phyloP scores from a whole-genome alignment of 2,329 filamentous ascomycete genomes.

The Pseudofabraea citricarpa region DNA sequence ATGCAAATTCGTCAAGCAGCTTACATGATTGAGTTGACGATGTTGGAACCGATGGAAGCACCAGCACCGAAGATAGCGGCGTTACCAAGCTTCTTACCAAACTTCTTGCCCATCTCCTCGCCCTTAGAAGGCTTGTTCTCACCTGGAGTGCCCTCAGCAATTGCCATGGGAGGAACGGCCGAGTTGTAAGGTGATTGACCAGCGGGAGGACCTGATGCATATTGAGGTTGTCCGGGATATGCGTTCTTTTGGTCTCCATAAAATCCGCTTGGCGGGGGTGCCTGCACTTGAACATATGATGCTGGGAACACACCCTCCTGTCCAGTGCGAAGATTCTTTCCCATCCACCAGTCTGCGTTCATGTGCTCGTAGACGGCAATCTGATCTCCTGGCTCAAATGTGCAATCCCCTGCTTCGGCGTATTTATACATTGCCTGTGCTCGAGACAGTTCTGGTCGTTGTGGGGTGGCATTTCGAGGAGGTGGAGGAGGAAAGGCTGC shows the following conservation, averaged over 20 bases:
- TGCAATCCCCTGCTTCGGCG: conserved; percentile 69
- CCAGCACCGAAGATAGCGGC: conserved; percentile 87
- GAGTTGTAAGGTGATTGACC: conserved; percentile 57
- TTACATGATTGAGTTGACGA: conserved; percentile 88
- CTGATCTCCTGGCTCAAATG: conserved; percentile 74
- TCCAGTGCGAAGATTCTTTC: conserved; percentile 76
- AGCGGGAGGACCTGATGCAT: conserved; percentile 27
- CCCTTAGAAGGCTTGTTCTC: conserved; percentile 40
- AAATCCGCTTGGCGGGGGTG: conserved; percentile 29
- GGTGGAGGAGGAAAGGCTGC: conserved; percentile 36
- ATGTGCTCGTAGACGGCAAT: conserved; percentile 84
- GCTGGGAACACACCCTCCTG: conserved; percentile 92
- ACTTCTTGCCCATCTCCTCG: conserved; percentile 78
- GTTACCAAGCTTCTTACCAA: conserved; percentile 88
- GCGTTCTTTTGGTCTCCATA: conserved; percentile 25
- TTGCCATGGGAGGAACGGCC: conserved; percentile 69
- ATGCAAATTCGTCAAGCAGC: too few relatives aligned
- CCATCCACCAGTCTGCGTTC: conserved; percentile 97
- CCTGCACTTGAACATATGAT: conserved; percentile 68
- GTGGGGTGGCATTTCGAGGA: conserved; percentile 19
- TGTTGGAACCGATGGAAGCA: conserved; percentile 82
- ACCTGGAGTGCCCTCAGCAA: conserved; percentile 45
- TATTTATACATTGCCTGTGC: conserved; percentile 84
- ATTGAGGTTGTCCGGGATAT: conserved; percentile 19
- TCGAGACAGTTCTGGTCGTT: conserved; percentile 55